Conservation (phyloP, 73 alveolate genomes). For the Uronychia setigera region DNA sequence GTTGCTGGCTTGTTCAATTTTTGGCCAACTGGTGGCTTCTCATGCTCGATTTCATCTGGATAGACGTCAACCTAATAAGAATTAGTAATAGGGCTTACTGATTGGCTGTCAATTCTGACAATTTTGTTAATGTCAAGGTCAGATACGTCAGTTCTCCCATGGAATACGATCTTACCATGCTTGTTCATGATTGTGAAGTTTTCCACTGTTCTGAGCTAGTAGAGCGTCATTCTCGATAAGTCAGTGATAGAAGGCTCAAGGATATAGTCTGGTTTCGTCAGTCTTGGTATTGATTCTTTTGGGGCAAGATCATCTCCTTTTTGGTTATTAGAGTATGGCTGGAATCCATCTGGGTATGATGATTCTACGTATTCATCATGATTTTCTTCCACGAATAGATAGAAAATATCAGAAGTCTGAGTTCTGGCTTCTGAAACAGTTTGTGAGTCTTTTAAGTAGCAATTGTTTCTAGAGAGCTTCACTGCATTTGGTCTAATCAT, state of each 20-base stretch:
- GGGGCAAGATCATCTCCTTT: not conserved
- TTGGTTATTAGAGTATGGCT: not conserved
- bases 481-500: not conserved
- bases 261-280: not conserved
- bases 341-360: not conserved
- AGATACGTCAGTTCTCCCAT: conserved; percentile 7
- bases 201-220: too few species aligned
- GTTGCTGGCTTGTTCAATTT: conserved; percentile 12
- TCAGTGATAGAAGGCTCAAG: not conserved
- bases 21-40: conserved; percentile 20
- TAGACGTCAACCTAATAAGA: not conserved
- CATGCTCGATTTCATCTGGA: not conserved
- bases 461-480: not conserved
- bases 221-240: too few species aligned
- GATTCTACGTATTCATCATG: not conserved
- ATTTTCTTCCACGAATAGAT: not conserved
- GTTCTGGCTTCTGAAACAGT: not conserved
- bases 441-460: not conserved
- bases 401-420: not conserved
- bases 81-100: too few species aligned
- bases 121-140: not conserved
- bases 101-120: not conserved
- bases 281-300: not conserved
- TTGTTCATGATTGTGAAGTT: too few species aligned
- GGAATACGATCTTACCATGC: conserved; percentile 12